Evolutionary conservation across 192 early-diverging fungal genomes (phyloP).

Genomic region (Gamsiella multidivaricata): DNA sequence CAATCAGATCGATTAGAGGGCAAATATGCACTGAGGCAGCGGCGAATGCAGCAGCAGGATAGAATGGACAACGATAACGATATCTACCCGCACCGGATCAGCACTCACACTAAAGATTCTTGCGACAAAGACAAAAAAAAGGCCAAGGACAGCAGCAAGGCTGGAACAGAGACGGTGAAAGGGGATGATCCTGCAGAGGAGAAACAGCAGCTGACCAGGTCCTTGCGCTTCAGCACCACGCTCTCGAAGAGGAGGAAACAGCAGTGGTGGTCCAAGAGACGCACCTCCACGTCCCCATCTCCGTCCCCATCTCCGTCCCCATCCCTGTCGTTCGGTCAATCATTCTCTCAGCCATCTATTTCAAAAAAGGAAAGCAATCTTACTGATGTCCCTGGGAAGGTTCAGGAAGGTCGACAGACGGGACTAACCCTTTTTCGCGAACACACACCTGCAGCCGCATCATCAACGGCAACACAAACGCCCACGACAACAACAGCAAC

Average conservation of each 20-base stretch:
- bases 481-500: neutral
- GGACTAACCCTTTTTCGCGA: neutral
- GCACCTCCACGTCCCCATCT: neutral
- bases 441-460: neutral
- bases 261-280: slow-evolving; percentile 28
- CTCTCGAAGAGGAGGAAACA: slow-evolving; percentile 15
- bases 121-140: no score
- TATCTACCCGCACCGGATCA: no score
- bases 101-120: no score
- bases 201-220: neutral
- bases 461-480: neutral
- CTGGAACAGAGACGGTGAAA: neutral
- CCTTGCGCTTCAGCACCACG: neutral
- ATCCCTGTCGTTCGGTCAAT: neutral
- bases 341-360: neutral
- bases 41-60: neutral
- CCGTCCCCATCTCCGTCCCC: neutral
- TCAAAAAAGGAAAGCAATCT: slow-evolving; percentile 54
- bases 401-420: neutral
- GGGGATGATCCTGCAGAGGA: no score
- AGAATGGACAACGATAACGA: neutral
- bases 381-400: slow-evolving; percentile 11
- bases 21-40: neutral
- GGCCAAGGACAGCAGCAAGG: neutral
- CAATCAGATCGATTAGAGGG: neutral